A percentile compares a stretch with the other conserved stretches of the same genome.
These are phyloP conservation scores for Ogataea philodendri DNA, from an alignment of 805 yeast species.

Conservation along the genomic window DNA sequence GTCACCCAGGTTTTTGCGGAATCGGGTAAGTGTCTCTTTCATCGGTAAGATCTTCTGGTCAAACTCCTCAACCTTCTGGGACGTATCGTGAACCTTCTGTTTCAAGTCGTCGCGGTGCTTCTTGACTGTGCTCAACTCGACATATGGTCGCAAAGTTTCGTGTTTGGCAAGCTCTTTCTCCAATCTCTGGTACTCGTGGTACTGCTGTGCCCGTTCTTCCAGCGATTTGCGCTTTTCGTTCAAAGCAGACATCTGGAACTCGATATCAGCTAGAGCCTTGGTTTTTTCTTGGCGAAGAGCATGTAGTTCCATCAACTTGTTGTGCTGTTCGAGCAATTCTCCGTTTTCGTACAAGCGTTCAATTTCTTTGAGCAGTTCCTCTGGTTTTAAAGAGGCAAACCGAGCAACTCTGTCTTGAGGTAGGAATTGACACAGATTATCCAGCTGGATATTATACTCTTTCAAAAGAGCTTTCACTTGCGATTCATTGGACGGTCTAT, in stretches of 20 bases:
- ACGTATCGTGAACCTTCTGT: constrained; percentile 25
- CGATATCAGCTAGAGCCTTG: constrained; percentile 31
- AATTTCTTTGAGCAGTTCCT: constrained; percentile 69
- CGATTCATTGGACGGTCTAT: constrained; percentile 38
- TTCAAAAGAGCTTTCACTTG: constrained; percentile 45
- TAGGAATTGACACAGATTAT: constrained; percentile 87
- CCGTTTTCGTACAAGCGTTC: constrained; percentile 75
- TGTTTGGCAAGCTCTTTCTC: constrained; percentile 37
- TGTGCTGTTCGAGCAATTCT: constrained; percentile 55
- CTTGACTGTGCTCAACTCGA: constrained; percentile 35
- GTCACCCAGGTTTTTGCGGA: constrained; percentile 20
- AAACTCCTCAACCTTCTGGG: constrained; percentile 24
- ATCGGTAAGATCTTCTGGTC: constrained; percentile 24
- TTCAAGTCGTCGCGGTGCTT: constrained; percentile 34
- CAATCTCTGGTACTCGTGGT: constrained; percentile 44
- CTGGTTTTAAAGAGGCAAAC: constrained; percentile 80
- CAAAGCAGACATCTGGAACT: constrained; percentile 34
- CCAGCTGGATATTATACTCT: constrained; percentile 73
- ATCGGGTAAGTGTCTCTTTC: constrained; percentile 17
- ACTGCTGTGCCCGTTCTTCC: constrained; percentile 46
- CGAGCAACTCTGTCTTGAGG: constrained; percentile 96
- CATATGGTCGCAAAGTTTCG: constrained; percentile 37
- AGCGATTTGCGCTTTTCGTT: constrained; percentile 37
- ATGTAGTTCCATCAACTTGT: constrained; percentile 53
- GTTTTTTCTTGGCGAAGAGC: constrained; percentile 32